phyloP scores from a whole-genome alignment of 1,284 basidiomycete genomes.

The Trichosporon asahii region DNA sequence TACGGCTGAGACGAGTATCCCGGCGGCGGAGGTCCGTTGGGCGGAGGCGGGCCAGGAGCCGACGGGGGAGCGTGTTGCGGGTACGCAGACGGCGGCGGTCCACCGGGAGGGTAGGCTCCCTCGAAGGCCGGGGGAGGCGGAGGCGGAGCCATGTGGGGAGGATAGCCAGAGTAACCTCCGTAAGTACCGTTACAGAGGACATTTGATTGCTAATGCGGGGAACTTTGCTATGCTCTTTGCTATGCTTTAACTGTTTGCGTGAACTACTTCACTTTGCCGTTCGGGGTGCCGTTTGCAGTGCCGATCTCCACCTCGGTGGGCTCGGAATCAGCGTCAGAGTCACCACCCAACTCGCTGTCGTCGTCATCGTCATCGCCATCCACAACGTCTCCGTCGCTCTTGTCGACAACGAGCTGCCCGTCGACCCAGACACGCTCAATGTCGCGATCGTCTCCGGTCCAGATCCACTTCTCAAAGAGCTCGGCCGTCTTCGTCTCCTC shows the following conservation, averaged over 20 bases:
- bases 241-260: not conserved
- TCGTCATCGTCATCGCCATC: not conserved
- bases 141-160: conserved; percentile 18
- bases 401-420: conserved; percentile 12
- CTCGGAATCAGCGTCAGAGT: not conserved
- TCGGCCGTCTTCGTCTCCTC: conserved; percentile 34
- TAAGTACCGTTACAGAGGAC: conserved; percentile 1
- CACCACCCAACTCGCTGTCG: not conserved
- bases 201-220: too few relatives aligned
- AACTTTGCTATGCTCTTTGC: too few relatives aligned
- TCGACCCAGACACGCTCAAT: conserved; percentile 74
- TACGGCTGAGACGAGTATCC: conserved; percentile 16
- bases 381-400: not conserved
- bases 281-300: not conserved
- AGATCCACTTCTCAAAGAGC: conserved; percentile 45
- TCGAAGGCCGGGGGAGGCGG: conserved; percentile 21
- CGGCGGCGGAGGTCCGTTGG: conserved; percentile 6
- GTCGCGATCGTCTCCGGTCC: conserved; percentile 85
- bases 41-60: conserved; percentile 6
- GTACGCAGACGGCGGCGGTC: conserved; percentile 14
- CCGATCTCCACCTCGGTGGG: not conserved
- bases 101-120: conserved; percentile 18
- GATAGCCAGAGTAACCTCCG: conserved; percentile 15
- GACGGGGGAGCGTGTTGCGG: conserved; percentile 12
- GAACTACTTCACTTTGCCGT: not conserved